Percentiles rank a stretch among this genome's conserved stretches.
Evolutionary conservation across 1,284 basidiomycete genomes (phyloP).

Genomic region (Ceratobasidium sp.): DNA sequence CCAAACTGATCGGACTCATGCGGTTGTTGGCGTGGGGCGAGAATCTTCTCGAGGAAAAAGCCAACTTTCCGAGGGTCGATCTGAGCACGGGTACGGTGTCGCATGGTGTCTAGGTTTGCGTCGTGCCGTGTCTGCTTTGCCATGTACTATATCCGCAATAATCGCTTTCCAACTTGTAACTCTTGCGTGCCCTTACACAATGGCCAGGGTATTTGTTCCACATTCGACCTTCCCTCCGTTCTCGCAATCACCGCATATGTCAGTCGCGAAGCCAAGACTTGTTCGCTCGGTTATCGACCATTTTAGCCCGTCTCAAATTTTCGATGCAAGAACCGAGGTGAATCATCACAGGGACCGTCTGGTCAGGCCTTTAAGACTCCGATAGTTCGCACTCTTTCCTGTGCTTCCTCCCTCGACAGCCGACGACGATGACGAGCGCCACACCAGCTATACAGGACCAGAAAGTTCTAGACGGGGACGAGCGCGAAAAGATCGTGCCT

Average conservation of each 20-base stretch:
- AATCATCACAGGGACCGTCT: not conserved
- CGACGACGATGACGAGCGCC: constrained; percentile 29
- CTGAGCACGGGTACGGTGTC: constrained; percentile 42
- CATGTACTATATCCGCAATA: not conserved
- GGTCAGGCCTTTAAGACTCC: no score
- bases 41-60: constrained; percentile 78
- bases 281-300: constrained; percentile 2
- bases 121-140: not conserved
- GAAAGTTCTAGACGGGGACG: not conserved
- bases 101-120: constrained; percentile 1
- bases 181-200: constrained; percentile 3
- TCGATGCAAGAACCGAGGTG: not conserved
- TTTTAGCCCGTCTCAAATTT: not conserved
- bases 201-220: not conserved
- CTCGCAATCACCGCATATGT: no score
- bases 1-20: constrained; percentile 89
- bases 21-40: constrained; percentile 93
- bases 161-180: constrained; percentile 15
- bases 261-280: not conserved
- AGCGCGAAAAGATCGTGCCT: constrained; percentile 24
- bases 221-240: no score
- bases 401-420: not conserved
- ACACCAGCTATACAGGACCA: constrained; percentile 3
- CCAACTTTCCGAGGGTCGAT: constrained; percentile 75
- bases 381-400: no score